A percentile compares a stretch with the other conserved stretches of the same genome.
Conservation (phyloP, 768 basidiomycete genomes). For the Pleurotus giganteus region DNA sequence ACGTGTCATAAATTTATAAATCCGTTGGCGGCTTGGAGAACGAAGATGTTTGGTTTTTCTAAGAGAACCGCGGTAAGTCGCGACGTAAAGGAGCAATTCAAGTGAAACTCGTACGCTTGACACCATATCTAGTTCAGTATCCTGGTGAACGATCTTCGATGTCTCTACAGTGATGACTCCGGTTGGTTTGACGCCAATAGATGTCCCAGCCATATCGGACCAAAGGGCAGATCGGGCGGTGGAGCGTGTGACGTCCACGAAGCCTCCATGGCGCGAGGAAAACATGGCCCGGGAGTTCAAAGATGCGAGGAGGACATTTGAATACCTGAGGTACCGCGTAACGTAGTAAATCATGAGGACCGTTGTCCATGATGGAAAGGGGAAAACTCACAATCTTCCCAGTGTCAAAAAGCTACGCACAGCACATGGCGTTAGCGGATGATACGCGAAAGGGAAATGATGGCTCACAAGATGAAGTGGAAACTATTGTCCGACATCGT, state of each 20-base stretch:
- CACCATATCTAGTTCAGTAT: not conserved
- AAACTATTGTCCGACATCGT: slow-evolving; percentile 10
- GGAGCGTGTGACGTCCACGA: not conserved
- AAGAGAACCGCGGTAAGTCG: no score
- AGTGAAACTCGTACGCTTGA: not conserved
- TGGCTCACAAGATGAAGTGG: slow-evolving; percentile 12
- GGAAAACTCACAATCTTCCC: slow-evolving; percentile 2
- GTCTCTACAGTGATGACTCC: not conserved
- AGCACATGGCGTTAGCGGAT: not conserved
- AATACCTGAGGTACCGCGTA: slow-evolving; percentile 6
- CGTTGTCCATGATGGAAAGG: not conserved
- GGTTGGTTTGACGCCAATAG: not conserved
- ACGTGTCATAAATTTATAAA: no score
- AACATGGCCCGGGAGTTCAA: slow-evolving; percentile 6
- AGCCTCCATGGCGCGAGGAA: not conserved
- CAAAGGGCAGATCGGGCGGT: not conserved
- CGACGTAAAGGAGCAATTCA: no score
- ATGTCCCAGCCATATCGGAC: not conserved
- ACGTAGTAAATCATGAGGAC: not conserved
- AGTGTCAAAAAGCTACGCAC: slow-evolving; percentile 4
- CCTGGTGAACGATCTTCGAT: slow-evolving; percentile 11
- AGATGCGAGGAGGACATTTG: slow-evolving; percentile 11
- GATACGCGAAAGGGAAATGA: not conserved
- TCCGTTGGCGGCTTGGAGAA: no score
- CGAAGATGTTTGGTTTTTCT: no score